Evolutionary conservation across 805 yeast species (phyloP).

Genomic region (Myxozyma mucilagina): DNA sequence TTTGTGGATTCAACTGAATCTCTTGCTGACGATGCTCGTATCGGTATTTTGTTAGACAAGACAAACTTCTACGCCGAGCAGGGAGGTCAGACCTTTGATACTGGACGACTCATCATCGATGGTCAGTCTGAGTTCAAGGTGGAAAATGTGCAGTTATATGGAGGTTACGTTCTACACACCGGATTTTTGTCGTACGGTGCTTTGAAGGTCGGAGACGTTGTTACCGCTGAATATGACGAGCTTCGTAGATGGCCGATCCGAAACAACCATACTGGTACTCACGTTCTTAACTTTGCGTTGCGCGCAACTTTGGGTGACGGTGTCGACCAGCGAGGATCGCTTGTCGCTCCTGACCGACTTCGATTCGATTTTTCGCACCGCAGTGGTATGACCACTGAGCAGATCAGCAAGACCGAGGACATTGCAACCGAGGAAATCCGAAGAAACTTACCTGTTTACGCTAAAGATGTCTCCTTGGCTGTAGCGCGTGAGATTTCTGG

Average conservation of each 20-base stretch:
- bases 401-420: conserved; percentile 72
- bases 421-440: conserved; percentile 72
- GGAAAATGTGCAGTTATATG: conserved; percentile 86
- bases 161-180: conserved; percentile 93
- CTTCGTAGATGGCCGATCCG: conserved; percentile 94
- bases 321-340: conserved; percentile 94
- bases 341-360: conserved; percentile 91
- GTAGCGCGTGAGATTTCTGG: conserved; percentile 76
- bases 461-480: conserved; percentile 77
- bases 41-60: conserved; percentile 81
- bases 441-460: conserved; percentile 68
- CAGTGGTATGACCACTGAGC: conserved; percentile 71
- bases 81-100: conserved; percentile 98
- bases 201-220: conserved; percentile 63
- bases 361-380: conserved; percentile 96
- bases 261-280: conserved; percentile 98
- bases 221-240: conserved; percentile 87
- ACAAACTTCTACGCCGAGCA: conserved; percentile 98
- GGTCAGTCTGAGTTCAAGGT: conserved; percentile 86
- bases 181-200: conserved; percentile 80
- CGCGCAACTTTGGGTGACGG: conserved; percentile 83
- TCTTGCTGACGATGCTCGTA: conserved; percentile 51
- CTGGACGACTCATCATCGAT: conserved; percentile 88
- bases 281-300: conserved; percentile 84
- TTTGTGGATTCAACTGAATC: conserved; percentile 54